These are phyloP conservation scores for Elsinoe fawcettii DNA, from an alignment of 2,329 filamentous ascomycete genomes.

Conservation along the genomic window DNA sequence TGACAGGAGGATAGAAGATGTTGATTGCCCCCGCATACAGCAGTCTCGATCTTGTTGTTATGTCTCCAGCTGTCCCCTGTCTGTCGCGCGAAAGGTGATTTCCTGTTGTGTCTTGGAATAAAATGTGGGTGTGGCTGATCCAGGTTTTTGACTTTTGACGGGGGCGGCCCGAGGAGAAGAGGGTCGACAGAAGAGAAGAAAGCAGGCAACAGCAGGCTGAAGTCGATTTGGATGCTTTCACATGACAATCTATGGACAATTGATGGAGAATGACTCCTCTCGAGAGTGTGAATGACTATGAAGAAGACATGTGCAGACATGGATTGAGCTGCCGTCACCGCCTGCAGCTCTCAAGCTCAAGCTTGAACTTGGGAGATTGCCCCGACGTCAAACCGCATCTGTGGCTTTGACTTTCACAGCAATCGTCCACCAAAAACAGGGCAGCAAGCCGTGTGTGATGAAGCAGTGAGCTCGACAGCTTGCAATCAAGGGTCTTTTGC, in stretches of 20 bases:
- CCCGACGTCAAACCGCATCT: not conserved
- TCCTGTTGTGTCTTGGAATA: slow-evolving; percentile 3
- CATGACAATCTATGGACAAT: not conserved
- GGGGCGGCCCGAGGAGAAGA: not conserved
- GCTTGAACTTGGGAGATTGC: not conserved
- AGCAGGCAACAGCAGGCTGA: not conserved
- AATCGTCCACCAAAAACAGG: not conserved
- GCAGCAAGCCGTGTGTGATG: slow-evolving; percentile 4
- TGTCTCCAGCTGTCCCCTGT: not conserved
- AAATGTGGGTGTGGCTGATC: slow-evolving; percentile 10
- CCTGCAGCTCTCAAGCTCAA: not conserved
- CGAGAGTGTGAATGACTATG: not conserved
- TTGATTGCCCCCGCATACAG: not conserved
- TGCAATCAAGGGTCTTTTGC: not conserved
- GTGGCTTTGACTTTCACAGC: not conserved
- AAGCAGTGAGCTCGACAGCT: not conserved
- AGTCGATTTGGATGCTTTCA: not conserved
- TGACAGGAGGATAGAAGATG: not conserved
- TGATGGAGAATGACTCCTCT: not conserved
- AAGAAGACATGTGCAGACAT: too few relatives aligned
- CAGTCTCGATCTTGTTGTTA: not conserved
- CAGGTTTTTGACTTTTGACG: slow-evolving; percentile 11
- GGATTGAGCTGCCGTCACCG: not conserved
- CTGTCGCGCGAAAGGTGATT: slow-evolving; percentile 9
- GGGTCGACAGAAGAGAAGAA: too few relatives aligned